Evolutionary conservation across 225 moss, liverwort and hornwort species (phyloP).

Genomic region (Pseudisothecium myosuroides): DNA sequence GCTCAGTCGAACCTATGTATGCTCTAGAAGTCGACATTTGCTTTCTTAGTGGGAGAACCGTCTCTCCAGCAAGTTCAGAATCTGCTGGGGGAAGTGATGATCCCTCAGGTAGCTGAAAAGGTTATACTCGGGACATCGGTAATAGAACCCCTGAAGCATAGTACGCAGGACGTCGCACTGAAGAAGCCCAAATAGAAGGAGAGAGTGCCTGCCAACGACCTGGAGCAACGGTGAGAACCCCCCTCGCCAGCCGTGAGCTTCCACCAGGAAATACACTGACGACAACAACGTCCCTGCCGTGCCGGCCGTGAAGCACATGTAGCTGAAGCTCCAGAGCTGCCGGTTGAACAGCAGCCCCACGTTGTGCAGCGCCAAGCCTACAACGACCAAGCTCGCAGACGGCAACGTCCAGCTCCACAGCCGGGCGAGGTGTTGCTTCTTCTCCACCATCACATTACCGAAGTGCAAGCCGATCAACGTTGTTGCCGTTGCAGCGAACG

Average conservation of each 20-base stretch:
- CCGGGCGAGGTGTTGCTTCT: constrained; percentile 45
- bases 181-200: constrained; percentile 38
- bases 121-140: constrained; percentile 37
- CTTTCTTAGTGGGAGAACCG: background rate
- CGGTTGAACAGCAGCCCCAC: constrained; percentile 44
- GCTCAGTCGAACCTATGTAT: background rate
- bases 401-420: constrained; percentile 52
- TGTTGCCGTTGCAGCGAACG: constrained; percentile 50
- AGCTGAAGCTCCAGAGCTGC: constrained; percentile 63
- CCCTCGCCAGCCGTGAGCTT: constrained; percentile 26
- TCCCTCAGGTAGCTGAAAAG: constrained; percentile 6
- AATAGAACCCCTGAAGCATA: constrained; percentile 42
- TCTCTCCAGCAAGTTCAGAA: background rate
- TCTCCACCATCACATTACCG: constrained; percentile 42
- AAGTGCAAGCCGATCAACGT: constrained; percentile 61
- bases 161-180: constrained; percentile 33
- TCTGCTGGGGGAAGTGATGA: background rate
- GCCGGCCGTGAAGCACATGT: constrained; percentile 53
- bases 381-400: constrained; percentile 19
- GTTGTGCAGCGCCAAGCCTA: constrained; percentile 33
- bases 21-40: background rate
- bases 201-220: constrained; percentile 48
- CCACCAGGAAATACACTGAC: constrained; percentile 34
- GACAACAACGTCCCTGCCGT: constrained; percentile 37
- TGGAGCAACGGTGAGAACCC: constrained; percentile 24